Base-by-base conservation (phyloP, 2,329 filamentous ascomycete genomes). In the Aspergillus costaricaensis region DNA sequence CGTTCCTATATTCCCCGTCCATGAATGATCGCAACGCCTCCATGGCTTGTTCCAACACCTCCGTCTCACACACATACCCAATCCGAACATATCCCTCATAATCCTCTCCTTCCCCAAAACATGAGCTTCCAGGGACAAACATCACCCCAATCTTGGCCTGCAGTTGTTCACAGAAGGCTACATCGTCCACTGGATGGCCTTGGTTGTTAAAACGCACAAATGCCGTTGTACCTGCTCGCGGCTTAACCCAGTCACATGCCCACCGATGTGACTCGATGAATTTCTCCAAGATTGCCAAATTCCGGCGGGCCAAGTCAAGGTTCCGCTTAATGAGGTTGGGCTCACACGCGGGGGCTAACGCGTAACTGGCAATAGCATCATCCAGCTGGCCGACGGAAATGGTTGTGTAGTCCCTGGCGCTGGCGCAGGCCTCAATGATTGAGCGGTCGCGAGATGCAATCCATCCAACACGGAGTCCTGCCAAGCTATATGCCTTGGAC, bases 381-480 rank as follows among this genome's bases (percentile, higher is more conserved):
- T 96, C 91, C 6, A 96, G 79, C 70, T 89, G 86, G n/a, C 90
- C 91, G 0, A 96, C 91, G 41, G 89, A 90, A 68, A 96, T 96
- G 25, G 90, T 92, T 3, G 91, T 96, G 79, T 95, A 96, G 74
- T 95, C 89, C 43, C 91, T 82, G 1, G 88, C 87, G 14, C 80
- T 76, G 10, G 88, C 86, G 63, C 90, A 82, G 14, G 82, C 79
- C 54, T 87, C 83, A 56, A 94, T 83, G 58, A 96, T 81, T 0
- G 79, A 77, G 5, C 73, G 71, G 73, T 86, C 85, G 25, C 86
- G 85, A 14, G 88, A 89, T 3, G 90, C 91, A 60, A 94, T 82
- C 92, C 92, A 97, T 32, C 92, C 92, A 1, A 93, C 77, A 0
- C 92, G 87, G 62, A 96, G 88, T 2, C 92, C 92, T 0, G 92